A percentile compares a stretch with the other conserved stretches of the same genome.
These are phyloP conservation scores for Stentor coeruleus DNA, from an alignment of 73 alveolate species.

Conservation along the genomic window DNA sequence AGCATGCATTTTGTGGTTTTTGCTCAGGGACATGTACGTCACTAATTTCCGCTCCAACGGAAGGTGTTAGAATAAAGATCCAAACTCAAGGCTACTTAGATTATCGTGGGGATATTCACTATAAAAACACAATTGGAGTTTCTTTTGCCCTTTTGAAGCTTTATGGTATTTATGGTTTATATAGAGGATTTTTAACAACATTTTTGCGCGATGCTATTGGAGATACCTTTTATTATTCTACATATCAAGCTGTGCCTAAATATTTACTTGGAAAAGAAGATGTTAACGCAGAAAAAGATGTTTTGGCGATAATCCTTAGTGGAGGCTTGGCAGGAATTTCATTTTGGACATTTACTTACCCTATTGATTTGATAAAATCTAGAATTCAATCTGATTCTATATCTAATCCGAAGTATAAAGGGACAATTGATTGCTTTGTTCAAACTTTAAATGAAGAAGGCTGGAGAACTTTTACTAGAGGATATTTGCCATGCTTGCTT, in stretches of 20 bases:
- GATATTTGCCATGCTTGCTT: background rate
- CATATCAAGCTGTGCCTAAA: background rate
- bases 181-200: background rate
- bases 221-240: background rate
- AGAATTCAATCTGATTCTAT: slow-evolving; percentile 18
- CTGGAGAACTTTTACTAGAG: background rate
- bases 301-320: background rate
- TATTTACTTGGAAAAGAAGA: background rate
- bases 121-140: background rate
- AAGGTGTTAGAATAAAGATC: background rate
- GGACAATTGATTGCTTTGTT: background rate
- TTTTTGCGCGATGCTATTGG: background rate
- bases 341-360: background rate
- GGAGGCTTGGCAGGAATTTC: slow-evolving; percentile 16
- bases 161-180: background rate
- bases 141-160: background rate
- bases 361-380: slow-evolving; percentile 11
- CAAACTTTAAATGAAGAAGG: slow-evolving; percentile 10
- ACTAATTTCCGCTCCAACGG: slow-evolving; percentile 1
- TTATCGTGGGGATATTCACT: background rate
- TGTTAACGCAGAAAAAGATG: background rate
- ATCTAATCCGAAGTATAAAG: background rate
- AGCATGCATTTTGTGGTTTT: slow-evolving; percentile 19
- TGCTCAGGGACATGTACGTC: slow-evolving; percentile 5
- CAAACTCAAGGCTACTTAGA: background rate